These are phyloP conservation scores for Debaryomyces singareniensis DNA, from an alignment of 1,139 yeast genomes.

Conservation along the genomic window DNA sequence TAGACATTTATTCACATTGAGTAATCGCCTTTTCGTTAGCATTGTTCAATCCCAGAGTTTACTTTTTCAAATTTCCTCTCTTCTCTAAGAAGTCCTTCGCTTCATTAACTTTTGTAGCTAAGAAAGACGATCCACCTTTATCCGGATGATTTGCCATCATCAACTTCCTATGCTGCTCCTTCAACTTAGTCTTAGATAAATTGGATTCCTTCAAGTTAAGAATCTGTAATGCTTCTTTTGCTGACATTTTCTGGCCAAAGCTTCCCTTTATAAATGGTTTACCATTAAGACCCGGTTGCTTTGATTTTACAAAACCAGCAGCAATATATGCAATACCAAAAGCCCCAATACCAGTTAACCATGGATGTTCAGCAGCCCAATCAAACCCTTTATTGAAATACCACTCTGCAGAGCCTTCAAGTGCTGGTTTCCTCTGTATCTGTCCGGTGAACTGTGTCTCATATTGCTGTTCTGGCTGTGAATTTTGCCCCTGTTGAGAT, in stretches of 20 bases:
- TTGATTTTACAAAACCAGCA: conserved; percentile 64
- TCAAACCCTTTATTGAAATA: conserved; percentile 61
- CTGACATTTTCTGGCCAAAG: conserved; percentile 83
- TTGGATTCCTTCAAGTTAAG: conserved; percentile 77
- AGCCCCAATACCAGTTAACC: conserved; percentile 65
- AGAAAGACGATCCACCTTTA: conserved; percentile 91
- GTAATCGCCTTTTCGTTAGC: no score
- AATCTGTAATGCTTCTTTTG: conserved; percentile 86
- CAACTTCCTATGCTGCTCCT: conserved; percentile 78
- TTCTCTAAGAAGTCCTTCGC: conserved; percentile 92
- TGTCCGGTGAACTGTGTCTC: conserved; percentile 34
- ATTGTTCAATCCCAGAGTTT: no score
- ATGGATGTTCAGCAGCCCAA: conserved; percentile 73
- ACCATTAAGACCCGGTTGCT: conserved; percentile 68
- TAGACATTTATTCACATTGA: no score
- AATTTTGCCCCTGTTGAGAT: conserved; percentile 6
- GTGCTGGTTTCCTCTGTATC: conserved; percentile 35
- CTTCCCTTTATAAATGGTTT: conserved; percentile 79
- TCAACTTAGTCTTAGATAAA: conserved; percentile 68
- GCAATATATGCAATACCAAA: conserved; percentile 58
- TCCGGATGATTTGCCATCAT: conserved; percentile 81
- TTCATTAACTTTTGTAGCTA: conserved; percentile 95
- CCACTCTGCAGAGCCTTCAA: conserved; percentile 51
- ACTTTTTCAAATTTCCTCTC: conserved; percentile 54
- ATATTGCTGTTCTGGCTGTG: conserved; percentile 10